phyloP scores from a whole-genome alignment of 768 basidiomycete species.

The Scleroderma bovista region DNA sequence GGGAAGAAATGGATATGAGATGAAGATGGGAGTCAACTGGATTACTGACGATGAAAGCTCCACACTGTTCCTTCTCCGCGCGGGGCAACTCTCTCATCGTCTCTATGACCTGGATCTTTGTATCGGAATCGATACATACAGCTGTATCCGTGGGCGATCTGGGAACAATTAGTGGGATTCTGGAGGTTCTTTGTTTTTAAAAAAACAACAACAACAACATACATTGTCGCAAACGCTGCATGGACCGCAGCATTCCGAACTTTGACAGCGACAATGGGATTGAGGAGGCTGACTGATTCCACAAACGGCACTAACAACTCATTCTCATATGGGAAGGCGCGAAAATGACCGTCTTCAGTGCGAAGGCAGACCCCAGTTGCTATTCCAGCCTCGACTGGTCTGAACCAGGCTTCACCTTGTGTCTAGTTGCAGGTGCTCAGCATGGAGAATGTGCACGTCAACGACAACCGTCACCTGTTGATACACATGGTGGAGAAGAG shows the following conservation, averaged over 20 bases:
- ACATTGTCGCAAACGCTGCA: slow-evolving; percentile 69
- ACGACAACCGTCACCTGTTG: slow-evolving; percentile 46
- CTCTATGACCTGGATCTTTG: slow-evolving; percentile 82
- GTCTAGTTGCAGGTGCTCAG: slow-evolving; percentile 43
- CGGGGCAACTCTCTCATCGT: slow-evolving; percentile 59
- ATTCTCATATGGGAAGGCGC: slow-evolving; percentile 83
- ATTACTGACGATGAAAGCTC: slow-evolving; percentile 71
- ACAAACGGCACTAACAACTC: slow-evolving; percentile 71
- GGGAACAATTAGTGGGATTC: background rate
- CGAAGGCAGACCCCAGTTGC: slow-evolving; percentile 75
- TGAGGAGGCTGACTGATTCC: slow-evolving; percentile 64
- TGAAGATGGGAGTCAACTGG: background rate
- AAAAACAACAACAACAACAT: too few relatives aligned
- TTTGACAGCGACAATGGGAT: slow-evolving; percentile 82
- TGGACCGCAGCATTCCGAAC: slow-evolving; percentile 75
- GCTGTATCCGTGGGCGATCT: slow-evolving; percentile 51
- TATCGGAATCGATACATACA: slow-evolving; percentile 70
- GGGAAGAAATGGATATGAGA: background rate
- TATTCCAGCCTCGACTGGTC: slow-evolving; percentile 72
- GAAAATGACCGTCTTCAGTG: slow-evolving; percentile 59
- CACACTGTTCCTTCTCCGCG: slow-evolving; percentile 89
- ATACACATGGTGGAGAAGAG: slow-evolving; percentile 75
- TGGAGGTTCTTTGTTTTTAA: too few relatives aligned
- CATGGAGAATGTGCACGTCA: background rate
- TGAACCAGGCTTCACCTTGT: slow-evolving; percentile 80